A percentile compares a stretch with the other conserved stretches of the same genome.
phyloP scores from a whole-genome alignment of 352 stramenopile genomes.

The Pseudoperonospora humuli region DNA sequence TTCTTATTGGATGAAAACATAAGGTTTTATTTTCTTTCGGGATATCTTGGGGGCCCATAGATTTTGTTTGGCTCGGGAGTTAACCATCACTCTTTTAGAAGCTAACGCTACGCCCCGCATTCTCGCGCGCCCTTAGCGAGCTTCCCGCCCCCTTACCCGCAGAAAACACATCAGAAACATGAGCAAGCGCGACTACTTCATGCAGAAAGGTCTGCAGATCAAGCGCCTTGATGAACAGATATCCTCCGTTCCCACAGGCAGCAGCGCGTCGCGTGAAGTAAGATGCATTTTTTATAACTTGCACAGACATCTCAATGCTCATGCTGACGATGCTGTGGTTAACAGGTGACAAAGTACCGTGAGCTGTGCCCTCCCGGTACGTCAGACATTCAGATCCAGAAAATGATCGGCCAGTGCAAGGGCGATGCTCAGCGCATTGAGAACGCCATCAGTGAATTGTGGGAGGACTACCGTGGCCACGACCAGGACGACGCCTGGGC shows the following conservation, averaged over 20 bases:
- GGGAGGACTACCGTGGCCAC: constrained; percentile 67
- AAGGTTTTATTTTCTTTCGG: constrained; percentile 18
- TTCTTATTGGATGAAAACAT: constrained; percentile 1
- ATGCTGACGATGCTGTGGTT: constrained; percentile 1
- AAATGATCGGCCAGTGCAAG: constrained; percentile 64
- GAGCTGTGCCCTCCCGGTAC: constrained; percentile 78
- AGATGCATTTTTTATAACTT: neutral
- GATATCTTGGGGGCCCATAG: constrained; percentile 23
- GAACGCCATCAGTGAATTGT: constrained; percentile 73
- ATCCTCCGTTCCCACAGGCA: constrained; percentile 12
- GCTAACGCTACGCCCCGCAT: constrained; percentile 6
- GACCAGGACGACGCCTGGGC: constrained; percentile 67
- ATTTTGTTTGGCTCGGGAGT: constrained; percentile 27
- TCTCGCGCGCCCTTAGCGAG: constrained; percentile 3
- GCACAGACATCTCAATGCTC: neutral
- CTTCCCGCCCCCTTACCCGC: constrained; percentile 5
- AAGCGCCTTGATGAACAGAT: constrained; percentile 69
- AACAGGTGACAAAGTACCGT: constrained; percentile 67
- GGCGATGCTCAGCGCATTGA: constrained; percentile 64
- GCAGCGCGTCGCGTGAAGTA: constrained; percentile 59
- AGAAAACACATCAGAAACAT: constrained; percentile 54
- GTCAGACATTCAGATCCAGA: constrained; percentile 61
- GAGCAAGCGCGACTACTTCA: constrained; percentile 78
- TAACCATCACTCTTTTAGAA: constrained; percentile 31
- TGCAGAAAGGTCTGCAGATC: constrained; percentile 77